Conservation (phyloP, 352 stramenopile species). For the Globisporangium polare region DNA sequence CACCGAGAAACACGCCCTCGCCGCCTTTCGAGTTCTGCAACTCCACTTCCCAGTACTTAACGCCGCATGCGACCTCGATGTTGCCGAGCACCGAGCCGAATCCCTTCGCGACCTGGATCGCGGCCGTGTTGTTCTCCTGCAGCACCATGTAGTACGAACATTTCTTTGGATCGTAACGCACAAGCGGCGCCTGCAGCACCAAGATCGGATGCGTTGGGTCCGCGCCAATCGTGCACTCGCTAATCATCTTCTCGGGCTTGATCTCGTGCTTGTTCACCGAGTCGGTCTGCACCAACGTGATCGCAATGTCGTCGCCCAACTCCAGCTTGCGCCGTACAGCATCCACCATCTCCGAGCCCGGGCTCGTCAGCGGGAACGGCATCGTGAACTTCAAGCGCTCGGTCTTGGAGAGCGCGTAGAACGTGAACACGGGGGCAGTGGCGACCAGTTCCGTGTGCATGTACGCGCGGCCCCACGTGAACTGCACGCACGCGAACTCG, state of each 20-base stretch:
- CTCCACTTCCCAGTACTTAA: constrained; percentile 85
- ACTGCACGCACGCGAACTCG: constrained; percentile 61
- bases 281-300: constrained; percentile 73
- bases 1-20: constrained; percentile 71
- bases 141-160: constrained; percentile 52
- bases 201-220: constrained; percentile 64
- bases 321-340: constrained; percentile 48
- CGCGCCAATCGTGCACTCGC: constrained; percentile 63
- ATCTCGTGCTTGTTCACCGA: constrained; percentile 74
- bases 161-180: constrained; percentile 63
- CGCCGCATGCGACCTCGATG: constrained; percentile 43
- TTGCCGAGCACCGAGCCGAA: constrained; percentile 63
- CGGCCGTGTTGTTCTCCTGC: constrained; percentile 45
- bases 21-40: constrained; percentile 42
- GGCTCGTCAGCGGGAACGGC: constrained; percentile 49
- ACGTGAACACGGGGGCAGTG: constrained; percentile 61
- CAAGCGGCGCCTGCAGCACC: constrained; percentile 57
- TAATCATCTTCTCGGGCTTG: constrained; percentile 41
- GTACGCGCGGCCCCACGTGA: constrained; percentile 74
- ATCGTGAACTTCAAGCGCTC: constrained; percentile 70
- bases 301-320: constrained; percentile 42
- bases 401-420: constrained; percentile 62
- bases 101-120: constrained; percentile 58
- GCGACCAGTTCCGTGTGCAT: constrained; percentile 57
- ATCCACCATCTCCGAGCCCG: constrained; percentile 50